These are phyloP conservation scores for Pseudophaeomoniella oleicola DNA, from an alignment of 2,329 filamentous ascomycete genomes.

Conservation along the genomic window DNA sequence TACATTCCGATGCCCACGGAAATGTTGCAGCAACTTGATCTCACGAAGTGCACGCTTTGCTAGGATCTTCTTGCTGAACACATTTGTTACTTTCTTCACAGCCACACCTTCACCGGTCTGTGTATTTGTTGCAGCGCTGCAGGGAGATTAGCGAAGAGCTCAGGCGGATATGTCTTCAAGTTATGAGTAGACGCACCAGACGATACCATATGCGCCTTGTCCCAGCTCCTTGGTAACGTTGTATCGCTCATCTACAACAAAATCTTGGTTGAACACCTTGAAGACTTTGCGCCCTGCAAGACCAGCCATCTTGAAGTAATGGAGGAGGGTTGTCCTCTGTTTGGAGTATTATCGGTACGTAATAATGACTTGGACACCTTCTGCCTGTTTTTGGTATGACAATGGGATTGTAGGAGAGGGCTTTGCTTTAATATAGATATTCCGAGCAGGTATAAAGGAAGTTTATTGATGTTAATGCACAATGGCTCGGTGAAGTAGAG, in stretches of 20 bases:
- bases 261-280: constrained; percentile 99
- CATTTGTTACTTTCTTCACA: constrained; percentile 99
- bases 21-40: constrained; percentile 97
- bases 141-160: background rate
- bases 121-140: constrained; percentile 79
- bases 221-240: constrained; percentile 97
- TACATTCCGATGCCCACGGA: constrained; percentile 78
- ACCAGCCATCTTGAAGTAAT: constrained; percentile 36
- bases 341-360: no score
- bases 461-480: no score
- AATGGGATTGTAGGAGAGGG: no score
- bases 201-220: constrained; percentile 95
- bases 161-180: no score
- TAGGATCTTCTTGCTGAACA: constrained; percentile 99
- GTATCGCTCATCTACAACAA: constrained; percentile 95
- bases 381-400: no score
- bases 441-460: no score
- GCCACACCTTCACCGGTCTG: constrained; percentile 86
- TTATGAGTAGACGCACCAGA: constrained; percentile 75
- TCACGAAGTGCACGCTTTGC: constrained; percentile 95
- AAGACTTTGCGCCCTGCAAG: constrained; percentile 72
- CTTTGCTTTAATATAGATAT: no score
- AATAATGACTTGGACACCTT: no score
- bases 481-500: no score
- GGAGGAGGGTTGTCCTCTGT: no score